A percentile compares a stretch with the other conserved stretches of the same genome.
phyloP scores from a whole-genome alignment of 257 asterid genomes.

The Agastache rugosa region DNA sequence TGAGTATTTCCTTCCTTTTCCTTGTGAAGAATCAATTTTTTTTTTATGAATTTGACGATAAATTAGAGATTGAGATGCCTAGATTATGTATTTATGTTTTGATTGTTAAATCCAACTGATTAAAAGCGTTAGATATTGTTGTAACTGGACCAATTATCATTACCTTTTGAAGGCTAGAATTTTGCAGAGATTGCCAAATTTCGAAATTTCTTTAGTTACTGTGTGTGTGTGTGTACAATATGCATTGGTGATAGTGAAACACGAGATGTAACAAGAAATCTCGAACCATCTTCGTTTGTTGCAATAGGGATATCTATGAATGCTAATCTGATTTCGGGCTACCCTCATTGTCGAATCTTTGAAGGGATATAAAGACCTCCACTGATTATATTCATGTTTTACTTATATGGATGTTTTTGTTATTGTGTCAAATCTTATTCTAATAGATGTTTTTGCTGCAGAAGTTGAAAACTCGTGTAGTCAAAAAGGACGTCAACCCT shows the following conservation, averaged over 20 bases:
- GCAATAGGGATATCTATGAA: neutral
- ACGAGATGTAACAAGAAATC: neutral
- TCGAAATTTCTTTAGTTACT: too few species aligned
- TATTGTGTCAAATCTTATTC: neutral
- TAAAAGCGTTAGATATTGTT: neutral
- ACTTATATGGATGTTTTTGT: neutral
- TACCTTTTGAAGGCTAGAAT: neutral
- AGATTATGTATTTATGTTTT: neutral
- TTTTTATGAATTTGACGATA: too few species aligned
- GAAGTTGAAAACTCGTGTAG: constrained; percentile 86
- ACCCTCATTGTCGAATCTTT: too few species aligned
- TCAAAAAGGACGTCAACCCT: constrained; percentile 78
- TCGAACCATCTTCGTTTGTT: neutral
- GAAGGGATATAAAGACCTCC: neutral
- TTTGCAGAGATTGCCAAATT: neutral
- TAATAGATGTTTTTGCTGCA: constrained; percentile 41
- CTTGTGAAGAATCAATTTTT: neutral
- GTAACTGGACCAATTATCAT: neutral
- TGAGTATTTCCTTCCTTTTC: neutral
- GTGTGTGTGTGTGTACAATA: neutral
- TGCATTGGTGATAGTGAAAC: neutral
- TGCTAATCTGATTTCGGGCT: neutral
- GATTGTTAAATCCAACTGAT: neutral
- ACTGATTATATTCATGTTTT: neutral
- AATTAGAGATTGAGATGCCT: neutral